Evolutionary conservation across 1,284 basidiomycete genomes (phyloP).

Genomic region (Lentinus polychrous): DNA sequence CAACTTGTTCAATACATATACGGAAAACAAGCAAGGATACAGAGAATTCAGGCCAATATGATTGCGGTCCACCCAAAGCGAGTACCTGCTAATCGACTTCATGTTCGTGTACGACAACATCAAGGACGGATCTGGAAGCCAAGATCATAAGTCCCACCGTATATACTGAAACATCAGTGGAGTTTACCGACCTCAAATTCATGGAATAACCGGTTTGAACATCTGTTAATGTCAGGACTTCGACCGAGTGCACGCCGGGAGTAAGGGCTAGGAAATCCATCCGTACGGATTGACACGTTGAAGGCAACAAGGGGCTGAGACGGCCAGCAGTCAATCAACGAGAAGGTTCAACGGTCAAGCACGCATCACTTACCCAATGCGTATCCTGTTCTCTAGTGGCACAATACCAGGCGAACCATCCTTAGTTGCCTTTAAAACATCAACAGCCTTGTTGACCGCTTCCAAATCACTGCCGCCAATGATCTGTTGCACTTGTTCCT

Average conservation of each 20-base stretch:
- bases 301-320: conserved; percentile 69
- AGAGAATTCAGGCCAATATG: too few relatives aligned
- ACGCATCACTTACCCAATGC: conserved; percentile 59
- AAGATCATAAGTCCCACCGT: background rate
- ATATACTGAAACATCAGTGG: background rate
- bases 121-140: conserved; percentile 50
- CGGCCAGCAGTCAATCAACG: background rate
- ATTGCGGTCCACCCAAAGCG: too few relatives aligned
- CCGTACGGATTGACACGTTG: conserved; percentile 79
- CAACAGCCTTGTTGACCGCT: conserved; percentile 27
- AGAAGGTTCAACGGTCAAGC: background rate
- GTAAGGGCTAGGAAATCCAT: conserved; percentile 80
- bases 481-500: conserved; percentile 24
- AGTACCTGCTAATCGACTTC: background rate
- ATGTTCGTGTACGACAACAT: conserved; percentile 38
- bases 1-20: too few relatives aligned
- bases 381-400: conserved; percentile 74
- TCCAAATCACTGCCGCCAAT: conserved; percentile 12
- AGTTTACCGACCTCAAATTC: conserved; percentile 54
- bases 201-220: conserved; percentile 66
- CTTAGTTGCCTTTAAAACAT: too few relatives aligned
- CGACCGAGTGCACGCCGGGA: conserved; percentile 75
- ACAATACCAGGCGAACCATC: conserved; percentile 48
- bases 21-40: too few relatives aligned
- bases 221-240: conserved; percentile 68